Percentiles rank a stretch among this genome's conserved stretches.
Evolutionary conservation across 306 rosid species (phyloP).

Genomic region (Vicia faba): DNA sequence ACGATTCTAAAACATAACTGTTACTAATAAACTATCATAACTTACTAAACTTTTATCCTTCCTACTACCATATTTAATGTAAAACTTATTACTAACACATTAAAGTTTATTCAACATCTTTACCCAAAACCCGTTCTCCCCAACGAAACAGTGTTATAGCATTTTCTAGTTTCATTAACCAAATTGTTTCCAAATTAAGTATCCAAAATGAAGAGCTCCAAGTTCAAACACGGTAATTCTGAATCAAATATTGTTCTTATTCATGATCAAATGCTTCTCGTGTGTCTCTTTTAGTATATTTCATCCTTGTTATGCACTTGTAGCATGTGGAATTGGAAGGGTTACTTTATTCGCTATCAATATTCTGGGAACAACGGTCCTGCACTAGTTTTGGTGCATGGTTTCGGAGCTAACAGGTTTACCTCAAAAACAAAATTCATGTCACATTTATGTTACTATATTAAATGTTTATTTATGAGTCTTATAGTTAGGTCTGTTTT

Average conservation of each 20-base stretch:
- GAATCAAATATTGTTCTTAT: not conserved
- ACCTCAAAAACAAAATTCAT: conserved; percentile 5
- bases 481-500: conserved; percentile 34
- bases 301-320: conserved; percentile 8
- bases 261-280: not conserved
- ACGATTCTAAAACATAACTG: too few relatives aligned
- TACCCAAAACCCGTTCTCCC: conserved; percentile 32
- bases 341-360: conserved; percentile 83
- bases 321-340: conserved; percentile 89
- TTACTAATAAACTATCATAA: too few relatives aligned
- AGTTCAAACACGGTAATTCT: conserved; percentile 62
- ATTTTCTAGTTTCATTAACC: conserved; percentile 45
- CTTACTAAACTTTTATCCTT: too few relatives aligned
- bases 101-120: too few relatives aligned
- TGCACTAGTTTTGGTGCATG: conserved; percentile 77
- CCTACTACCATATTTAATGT: too few relatives aligned
- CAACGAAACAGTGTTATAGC: conserved; percentile 37
- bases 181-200: conserved; percentile 35
- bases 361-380: conserved; percentile 72
- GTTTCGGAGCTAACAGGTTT: conserved; percentile 99
- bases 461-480: not conserved
- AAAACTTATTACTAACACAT: too few relatives aligned
- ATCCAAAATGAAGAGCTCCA: conserved; percentile 39
- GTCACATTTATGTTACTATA: not conserved
- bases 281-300: not conserved